These are phyloP conservation scores for Atkinsonella texensis DNA, from an alignment of 2,329 filamentous ascomycete species.

Conservation along the genomic window DNA sequence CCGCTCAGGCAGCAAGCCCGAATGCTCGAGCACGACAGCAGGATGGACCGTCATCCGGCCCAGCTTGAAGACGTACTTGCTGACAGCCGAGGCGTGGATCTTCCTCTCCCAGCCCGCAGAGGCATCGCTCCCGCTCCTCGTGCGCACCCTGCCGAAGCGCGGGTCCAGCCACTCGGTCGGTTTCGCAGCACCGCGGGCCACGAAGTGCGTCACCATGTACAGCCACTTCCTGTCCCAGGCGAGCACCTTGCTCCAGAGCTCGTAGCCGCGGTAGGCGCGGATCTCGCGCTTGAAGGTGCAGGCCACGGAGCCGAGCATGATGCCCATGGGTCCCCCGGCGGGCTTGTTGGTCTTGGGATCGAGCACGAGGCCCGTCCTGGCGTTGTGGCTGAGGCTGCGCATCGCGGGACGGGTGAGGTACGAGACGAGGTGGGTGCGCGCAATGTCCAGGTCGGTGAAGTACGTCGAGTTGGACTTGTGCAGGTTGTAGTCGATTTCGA, in stretches of 20 bases:
- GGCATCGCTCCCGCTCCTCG: slow-evolving; percentile 24
- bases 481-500: slow-evolving; percentile 78
- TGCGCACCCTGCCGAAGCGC: slow-evolving; percentile 28
- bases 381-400: slow-evolving; percentile 9
- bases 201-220: slow-evolving; percentile 63
- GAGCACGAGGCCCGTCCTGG: slow-evolving; percentile 28
- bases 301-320: slow-evolving; percentile 61
- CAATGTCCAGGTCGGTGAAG: slow-evolving; percentile 75
- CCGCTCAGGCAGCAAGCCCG: slow-evolving; percentile 60
- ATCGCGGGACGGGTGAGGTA: slow-evolving; percentile 44
- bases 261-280: slow-evolving; percentile 53
- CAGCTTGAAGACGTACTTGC: slow-evolving; percentile 75
- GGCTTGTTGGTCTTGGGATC: slow-evolving; percentile 35
- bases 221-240: slow-evolving; percentile 75
- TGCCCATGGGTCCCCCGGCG: slow-evolving; percentile 41
- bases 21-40: slow-evolving; percentile 58
- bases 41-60: slow-evolving; percentile 76
- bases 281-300: slow-evolving; percentile 68
- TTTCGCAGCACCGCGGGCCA: slow-evolving; percentile 46
- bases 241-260: slow-evolving; percentile 61
- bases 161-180: slow-evolving; percentile 42
- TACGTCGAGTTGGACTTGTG: slow-evolving; percentile 81
- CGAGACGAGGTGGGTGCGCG: slow-evolving; percentile 68
- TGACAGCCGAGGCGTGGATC: slow-evolving; percentile 59
- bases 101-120: slow-evolving; percentile 44